Evolutionary conservation across 2,329 filamentous ascomycete species (phyloP).

Genomic region (Monosporascus cannonballus): DNA sequence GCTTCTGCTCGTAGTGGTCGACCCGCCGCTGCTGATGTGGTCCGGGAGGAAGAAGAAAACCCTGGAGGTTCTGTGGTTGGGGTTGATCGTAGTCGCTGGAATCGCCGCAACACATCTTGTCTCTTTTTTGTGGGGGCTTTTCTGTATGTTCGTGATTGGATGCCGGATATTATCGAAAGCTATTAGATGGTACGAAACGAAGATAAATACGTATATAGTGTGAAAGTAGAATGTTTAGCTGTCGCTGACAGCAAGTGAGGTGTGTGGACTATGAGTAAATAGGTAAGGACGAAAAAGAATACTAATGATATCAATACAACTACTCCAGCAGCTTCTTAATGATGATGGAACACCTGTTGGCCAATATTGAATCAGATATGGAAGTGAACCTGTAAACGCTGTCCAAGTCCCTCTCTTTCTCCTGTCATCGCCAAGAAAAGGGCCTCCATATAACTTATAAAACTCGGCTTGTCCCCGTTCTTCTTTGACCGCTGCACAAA

Average conservation of each 20-base stretch:
- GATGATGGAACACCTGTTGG: neutral
- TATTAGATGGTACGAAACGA: neutral
- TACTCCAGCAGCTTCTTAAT: neutral
- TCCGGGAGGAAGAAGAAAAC: neutral
- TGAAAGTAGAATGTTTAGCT: neutral
- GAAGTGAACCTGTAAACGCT: neutral
- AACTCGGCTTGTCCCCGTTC: no score
- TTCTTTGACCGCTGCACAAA: no score
- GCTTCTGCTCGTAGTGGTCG: slow-evolving; percentile 4
- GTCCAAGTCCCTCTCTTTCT: neutral
- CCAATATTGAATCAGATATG: neutral
- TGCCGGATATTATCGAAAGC: neutral
- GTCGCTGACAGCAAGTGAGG: neutral
- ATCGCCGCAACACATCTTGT: slow-evolving; percentile 10
- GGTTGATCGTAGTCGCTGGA: slow-evolving; percentile 7
- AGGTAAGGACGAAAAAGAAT: neutral
- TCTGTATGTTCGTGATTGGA: neutral
- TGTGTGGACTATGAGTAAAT: neutral
- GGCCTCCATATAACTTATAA: no score
- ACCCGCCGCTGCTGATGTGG: neutral
- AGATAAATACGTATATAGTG: neutral
- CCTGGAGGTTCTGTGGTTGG: slow-evolving; percentile 1
- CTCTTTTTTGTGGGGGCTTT: neutral
- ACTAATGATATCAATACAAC: neutral
- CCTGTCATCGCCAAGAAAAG: no score